Evolutionary conservation across 345 rosid species (phyloP), one percentile per base, ranked within the genome.

Genomic region (Cardamine occulta): DNA sequence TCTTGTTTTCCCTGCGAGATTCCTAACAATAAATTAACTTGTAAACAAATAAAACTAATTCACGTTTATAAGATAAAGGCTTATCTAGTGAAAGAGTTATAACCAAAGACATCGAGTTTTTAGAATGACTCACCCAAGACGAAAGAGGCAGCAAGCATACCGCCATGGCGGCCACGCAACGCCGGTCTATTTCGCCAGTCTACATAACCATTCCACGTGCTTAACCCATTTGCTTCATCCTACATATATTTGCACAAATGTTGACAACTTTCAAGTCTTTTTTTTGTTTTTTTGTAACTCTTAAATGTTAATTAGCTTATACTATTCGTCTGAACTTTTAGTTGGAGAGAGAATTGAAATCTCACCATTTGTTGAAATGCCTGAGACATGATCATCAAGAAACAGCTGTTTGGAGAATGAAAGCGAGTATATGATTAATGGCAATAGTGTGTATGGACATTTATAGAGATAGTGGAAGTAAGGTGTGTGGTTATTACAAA

Each of bases 101-200:
- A 51, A 28, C 8, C 7, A 19, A 44, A 71, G n/a, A 32, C 31
- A 28, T 28, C 2, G 35, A 31, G 34, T 31, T 31, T 31, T 72
- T 39, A 28, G 60, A 63, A 63, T 72, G 63, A 75, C 87, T 68
- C 13, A 90, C 93, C 89, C 79, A 92, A 79, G 77, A 88, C 88
- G 56, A 89, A 92, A 63, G 89, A 87, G 57, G 96, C 92, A 26
- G 93, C 93, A 58, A 80, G 86, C 86, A 83, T 87, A 85, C 97
- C 93, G 8, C 97, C 97, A 49, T 91, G 93, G 59, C 75, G 82
- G 60, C 87, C 87, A 76, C 81, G 83, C 39, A 76, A 44, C 39
- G 91, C 92, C 9, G 92, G 89, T 68, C 79, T 85, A 60, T 85
- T 84, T 81, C 85, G 80, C 93, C 97, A 91, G 67, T 91, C 87